These are phyloP conservation scores for Prunus dulcis DNA, from an alignment of 306 rosid genomes.

Conservation along the genomic window DNA sequence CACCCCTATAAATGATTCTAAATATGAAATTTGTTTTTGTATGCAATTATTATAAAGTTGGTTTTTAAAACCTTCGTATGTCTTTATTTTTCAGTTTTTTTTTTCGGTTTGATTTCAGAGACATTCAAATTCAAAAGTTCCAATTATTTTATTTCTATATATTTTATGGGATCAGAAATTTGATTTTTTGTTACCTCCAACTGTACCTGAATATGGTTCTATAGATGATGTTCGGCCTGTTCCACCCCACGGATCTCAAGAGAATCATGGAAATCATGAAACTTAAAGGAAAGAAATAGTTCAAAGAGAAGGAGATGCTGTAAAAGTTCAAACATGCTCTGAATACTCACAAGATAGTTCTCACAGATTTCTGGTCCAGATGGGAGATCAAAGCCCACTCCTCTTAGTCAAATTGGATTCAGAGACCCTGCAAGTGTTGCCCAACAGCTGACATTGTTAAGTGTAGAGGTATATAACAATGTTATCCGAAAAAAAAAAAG, in stretches of 20 bases:
- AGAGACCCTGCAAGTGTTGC: conserved; percentile 82
- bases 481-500: background rate
- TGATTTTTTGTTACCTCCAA: too few relatives aligned
- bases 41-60: too few relatives aligned
- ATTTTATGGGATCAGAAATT: too few relatives aligned
- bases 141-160: too few relatives aligned
- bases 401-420: conserved; percentile 89
- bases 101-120: too few relatives aligned
- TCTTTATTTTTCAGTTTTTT: too few relatives aligned
- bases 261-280: conserved; percentile 26
- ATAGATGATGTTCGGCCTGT: conserved; percentile 32
- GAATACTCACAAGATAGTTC: conserved; percentile 51
- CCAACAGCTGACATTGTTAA: conserved; percentile 78
- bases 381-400: conserved; percentile 61
- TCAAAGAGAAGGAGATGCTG: conserved; percentile 34
- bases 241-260: conserved; percentile 25
- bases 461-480: conserved; percentile 60
- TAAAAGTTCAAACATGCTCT: conserved; percentile 31
- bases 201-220: conserved; percentile 28
- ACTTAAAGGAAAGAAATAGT: conserved; percentile 21
- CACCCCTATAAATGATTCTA: too few relatives aligned
- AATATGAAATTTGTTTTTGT: too few relatives aligned
- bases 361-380: conserved; percentile 89
- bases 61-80: too few relatives aligned
- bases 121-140: too few relatives aligned